Evolutionary conservation across 2,329 filamentous ascomycete genomes (phyloP).

Genomic region (Clonostachys rhizophaga): DNA sequence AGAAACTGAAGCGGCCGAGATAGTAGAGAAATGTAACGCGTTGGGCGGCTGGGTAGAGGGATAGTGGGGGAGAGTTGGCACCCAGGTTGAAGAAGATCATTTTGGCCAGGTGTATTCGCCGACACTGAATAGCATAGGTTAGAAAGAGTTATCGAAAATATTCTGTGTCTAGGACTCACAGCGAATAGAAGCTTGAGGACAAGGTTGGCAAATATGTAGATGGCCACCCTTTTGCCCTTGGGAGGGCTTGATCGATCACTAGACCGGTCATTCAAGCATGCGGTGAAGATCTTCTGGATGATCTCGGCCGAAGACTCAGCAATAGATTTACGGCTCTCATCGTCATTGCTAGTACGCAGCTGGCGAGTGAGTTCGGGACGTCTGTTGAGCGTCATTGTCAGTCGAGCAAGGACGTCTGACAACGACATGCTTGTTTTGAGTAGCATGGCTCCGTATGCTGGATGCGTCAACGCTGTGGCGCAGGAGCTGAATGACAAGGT

Average conservation of each 20-base stretch:
- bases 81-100: constrained; percentile 89
- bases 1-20: constrained; percentile 83
- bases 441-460: constrained; percentile 74
- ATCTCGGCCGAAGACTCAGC: constrained; percentile 86
- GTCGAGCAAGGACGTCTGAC: constrained; percentile 71
- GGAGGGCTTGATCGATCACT: constrained; percentile 63
- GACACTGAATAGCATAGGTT: constrained; percentile 46
- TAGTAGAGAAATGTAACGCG: constrained; percentile 94
- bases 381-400: constrained; percentile 81
- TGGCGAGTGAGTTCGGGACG: constrained; percentile 71
- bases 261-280: constrained; percentile 78
- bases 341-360: constrained; percentile 45
- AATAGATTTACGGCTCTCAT: constrained; percentile 69
- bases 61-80: constrained; percentile 74
- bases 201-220: constrained; percentile 89
- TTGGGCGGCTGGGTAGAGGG: constrained; percentile 78
- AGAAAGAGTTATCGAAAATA: not conserved
- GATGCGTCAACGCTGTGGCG: constrained; percentile 75
- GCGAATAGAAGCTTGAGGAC: constrained; percentile 86
- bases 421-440: constrained; percentile 80
- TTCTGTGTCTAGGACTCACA: constrained; percentile 34
- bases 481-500: constrained; percentile 55
- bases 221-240: constrained; percentile 79
- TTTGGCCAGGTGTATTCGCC: constrained; percentile 76
- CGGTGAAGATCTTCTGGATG: constrained; percentile 86